phyloP scores from a whole-genome alignment of 2,329 filamentous ascomycete genomes.

The Penicillium sp. region DNA sequence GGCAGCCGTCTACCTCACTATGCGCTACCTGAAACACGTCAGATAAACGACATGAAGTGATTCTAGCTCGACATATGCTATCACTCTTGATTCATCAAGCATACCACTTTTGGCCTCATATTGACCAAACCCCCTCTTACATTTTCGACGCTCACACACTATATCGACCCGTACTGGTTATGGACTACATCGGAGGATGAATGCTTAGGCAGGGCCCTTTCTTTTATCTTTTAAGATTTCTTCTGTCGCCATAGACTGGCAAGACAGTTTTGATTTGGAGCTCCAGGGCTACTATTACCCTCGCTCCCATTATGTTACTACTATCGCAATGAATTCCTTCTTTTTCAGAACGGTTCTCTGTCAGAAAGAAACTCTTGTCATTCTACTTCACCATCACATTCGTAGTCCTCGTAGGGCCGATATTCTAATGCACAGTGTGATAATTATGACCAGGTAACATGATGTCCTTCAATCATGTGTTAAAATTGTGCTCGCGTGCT shows the following conservation, averaged over 20 bases:
- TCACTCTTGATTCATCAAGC: neutral
- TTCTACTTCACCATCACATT: too few relatives aligned
- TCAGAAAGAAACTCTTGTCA: conserved; percentile 2
- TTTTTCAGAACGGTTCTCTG: neutral
- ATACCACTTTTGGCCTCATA: neutral
- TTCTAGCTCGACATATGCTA: neutral
- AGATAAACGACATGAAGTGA: conserved; percentile 1
- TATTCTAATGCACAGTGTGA: neutral
- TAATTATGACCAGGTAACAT: conserved; percentile 2
- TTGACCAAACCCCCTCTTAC: neutral
- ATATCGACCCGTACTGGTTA: conserved; percentile 7
- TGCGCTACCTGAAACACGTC: conserved; percentile 30
- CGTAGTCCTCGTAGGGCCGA: neutral
- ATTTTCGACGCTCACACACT: conserved; percentile 1
- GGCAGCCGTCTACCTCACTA: conserved; percentile 32
- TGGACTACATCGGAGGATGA: conserved; percentile 6
- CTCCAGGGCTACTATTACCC: conserved; percentile 27
- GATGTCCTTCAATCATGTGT: too few relatives aligned
- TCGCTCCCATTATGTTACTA: neutral
- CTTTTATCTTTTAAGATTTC: conserved; percentile 15
- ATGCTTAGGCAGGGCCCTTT: conserved; percentile 10
- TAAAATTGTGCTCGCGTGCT: neutral
- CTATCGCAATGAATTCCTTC: neutral
- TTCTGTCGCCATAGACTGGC: conserved; percentile 15
- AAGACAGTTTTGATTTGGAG: conserved; percentile 11